phyloP scores from a whole-genome alignment of 495 filamentous ascomycete genomes.

The Hyaloscypha bicolor region DNA sequence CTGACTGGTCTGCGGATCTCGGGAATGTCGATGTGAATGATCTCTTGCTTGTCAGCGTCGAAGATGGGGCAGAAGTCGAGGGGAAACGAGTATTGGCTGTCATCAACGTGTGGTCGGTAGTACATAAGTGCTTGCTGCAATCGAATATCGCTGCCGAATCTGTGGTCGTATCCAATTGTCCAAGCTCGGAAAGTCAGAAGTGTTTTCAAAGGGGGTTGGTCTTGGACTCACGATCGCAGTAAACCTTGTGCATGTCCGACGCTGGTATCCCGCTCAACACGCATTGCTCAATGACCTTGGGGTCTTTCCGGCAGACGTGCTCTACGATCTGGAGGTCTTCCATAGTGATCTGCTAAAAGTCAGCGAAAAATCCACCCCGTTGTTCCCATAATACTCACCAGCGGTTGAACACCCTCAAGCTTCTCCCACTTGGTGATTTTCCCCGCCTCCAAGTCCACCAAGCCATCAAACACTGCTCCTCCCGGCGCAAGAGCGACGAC shows the following conservation, averaged over 20 bases:
- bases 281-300: conserved; percentile 93
- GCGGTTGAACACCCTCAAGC: conserved; percentile 79
- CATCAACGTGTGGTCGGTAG: conserved; percentile 84
- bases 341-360: conserved; percentile 75
- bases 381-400: conserved; percentile 48
- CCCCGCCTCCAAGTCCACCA: conserved; percentile 73
- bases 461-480: conserved; percentile 81
- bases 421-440: conserved; percentile 77
- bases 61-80: conserved; percentile 95
- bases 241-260: conserved; percentile 61
- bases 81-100: conserved; percentile 88
- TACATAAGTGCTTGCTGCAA: conserved; percentile 96
- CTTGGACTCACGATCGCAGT: conserved; percentile 62
- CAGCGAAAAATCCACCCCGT: conserved; percentile 11
- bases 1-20: conserved; percentile 76
- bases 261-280: conserved; percentile 80
- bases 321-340: conserved; percentile 92
- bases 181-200: conserved; percentile 59
- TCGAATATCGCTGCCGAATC: conserved; percentile 77
- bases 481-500: conserved; percentile 83
- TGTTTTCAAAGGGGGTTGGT: not conserved
- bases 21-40: conserved; percentile 89
- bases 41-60: conserved; percentile 79
- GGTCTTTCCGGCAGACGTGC: conserved; percentile 73
- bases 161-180: conserved; percentile 95